Conservation (phyloP, 306 rosid genomes). For the Corylus americana region DNA sequence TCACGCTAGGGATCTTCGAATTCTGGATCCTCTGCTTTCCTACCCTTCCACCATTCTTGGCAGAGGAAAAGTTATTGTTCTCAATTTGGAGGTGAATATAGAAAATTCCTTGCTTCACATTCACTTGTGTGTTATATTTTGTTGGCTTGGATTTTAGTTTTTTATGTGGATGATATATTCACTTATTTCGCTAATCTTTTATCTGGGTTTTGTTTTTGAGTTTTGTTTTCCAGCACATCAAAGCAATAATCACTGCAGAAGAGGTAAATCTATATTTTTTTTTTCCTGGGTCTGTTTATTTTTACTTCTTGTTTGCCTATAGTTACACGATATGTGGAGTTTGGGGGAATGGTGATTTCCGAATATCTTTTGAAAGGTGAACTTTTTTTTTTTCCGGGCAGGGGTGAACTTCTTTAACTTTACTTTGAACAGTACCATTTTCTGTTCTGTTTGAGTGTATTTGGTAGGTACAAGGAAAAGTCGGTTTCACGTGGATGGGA, state of each 20-base stretch:
- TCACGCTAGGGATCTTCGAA: conserved; percentile 79
- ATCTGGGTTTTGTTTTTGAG: conserved; percentile 6
- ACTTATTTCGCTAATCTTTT: not conserved
- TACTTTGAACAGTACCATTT: not conserved
- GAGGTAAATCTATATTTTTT: conserved; percentile 42
- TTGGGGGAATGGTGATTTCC: not conserved
- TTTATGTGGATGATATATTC: not conserved
- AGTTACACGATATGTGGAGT: not conserved
- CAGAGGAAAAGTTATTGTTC: conserved; percentile 80
- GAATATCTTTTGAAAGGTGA: not conserved
- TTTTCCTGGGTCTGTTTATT: not conserved
- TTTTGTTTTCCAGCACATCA: conserved; percentile 64
- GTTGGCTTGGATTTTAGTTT: not conserved
- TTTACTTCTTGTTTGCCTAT: not conserved
- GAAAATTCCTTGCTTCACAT: not conserved
- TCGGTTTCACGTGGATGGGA: conserved; percentile 1
- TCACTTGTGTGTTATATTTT: not conserved
- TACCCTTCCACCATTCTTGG: conserved; percentile 80
- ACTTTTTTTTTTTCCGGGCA: too few species aligned
- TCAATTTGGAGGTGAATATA: conserved; percentile 64
- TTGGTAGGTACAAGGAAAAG: not conserved
- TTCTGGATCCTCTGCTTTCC: conserved; percentile 70
- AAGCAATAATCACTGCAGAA: conserved; percentile 80
- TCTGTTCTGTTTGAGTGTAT: not conserved
- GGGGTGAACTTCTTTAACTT: not conserved